Conservation (phyloP, 129 eudicot genomes). For the Chrysanthemum lavandulifolium region DNA sequence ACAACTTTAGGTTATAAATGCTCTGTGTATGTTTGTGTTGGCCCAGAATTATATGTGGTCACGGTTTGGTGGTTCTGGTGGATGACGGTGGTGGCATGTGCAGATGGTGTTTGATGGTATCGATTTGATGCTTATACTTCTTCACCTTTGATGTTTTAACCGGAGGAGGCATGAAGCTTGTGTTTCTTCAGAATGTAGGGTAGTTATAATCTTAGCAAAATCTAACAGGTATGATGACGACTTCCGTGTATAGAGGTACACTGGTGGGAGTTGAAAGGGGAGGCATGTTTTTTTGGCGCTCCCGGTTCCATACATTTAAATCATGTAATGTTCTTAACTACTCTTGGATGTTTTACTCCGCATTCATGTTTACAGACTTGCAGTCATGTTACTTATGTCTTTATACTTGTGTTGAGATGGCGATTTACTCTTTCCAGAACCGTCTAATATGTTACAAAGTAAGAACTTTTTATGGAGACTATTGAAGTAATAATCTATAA, state of each 20-base stretch:
- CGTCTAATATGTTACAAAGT: neutral
- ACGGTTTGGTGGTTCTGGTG: constrained; percentile 12
- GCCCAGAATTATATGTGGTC: constrained; percentile 14
- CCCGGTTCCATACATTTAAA: constrained; percentile 21
- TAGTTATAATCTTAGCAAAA: constrained; percentile 9
- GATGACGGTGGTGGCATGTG: constrained; percentile 6
- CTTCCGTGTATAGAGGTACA: constrained; percentile 30
- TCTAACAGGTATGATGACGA: constrained; percentile 27
- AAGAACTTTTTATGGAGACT: too few relatives aligned
- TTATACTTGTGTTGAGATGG: neutral
- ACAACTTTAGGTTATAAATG: constrained; percentile 19
- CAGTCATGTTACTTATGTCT: neutral
- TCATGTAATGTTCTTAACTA: constrained; percentile 19
- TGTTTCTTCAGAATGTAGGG: constrained; percentile 11
- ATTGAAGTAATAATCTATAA: too few relatives aligned
- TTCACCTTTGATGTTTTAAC: neutral
- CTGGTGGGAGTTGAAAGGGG: constrained; percentile 31
- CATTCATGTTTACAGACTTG: neutral
- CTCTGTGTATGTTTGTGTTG: constrained; percentile 20
- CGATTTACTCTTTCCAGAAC: neutral
- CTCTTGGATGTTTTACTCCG: constrained; percentile 8
- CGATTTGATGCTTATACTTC: neutral
- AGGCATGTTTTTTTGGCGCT: constrained; percentile 36
- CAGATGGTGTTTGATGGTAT: constrained; percentile 15
- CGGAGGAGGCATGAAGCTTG: neutral